Evolutionary conservation across 2,329 filamentous ascomycete genomes (phyloP), one percentile per base, ranked within the genome.

Genomic region (Fusarium paranaense): DNA sequence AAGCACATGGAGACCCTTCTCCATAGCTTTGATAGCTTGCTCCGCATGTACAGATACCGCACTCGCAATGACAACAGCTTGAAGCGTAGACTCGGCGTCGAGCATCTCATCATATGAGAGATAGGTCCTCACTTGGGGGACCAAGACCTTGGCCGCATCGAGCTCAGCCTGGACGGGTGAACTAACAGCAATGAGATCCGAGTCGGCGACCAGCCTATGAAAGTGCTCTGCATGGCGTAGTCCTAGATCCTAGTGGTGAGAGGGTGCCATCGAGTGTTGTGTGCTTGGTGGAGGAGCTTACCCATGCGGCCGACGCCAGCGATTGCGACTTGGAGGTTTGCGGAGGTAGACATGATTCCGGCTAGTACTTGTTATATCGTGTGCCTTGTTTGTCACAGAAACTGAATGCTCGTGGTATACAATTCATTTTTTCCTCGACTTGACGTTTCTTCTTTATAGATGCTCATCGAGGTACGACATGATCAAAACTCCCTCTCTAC

Each of bases 281-380:
- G 35, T 56, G 11, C n/a, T 58, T 38, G 7, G 33, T 60, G 27
- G 57, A 30, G 37, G 45, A 60, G 11, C 57, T 45, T 60, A 60
- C 57, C 57, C 57, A 60, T 60, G 18, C 57, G 57, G 57, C 57
- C 57, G 25, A 60, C 57, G 38, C 57, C 57, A 16, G 38, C 57
- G 18, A 60, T 16, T 27, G 57, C 57, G 8, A 45, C 57, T 30
- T 42, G 57, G 33, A 60, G 57, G 32, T 60, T 60, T 22, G 57
- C 7, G 11, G 57, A 6, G n/a, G 14, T 33, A 20, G 35, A 20
- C 35, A 59, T 59, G 20, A n/a, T 58, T 4, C 16, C 5, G 4
- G 14, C 2, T 40, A 3, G 4, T 4, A 16, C 16, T 13, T 35
- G n/a, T 35, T 56, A 6, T 22, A 4, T 22, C 3, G 13, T 56